Percentiles rank a stretch among this genome's conserved stretches.
Conservation (phyloP, 2,329 filamentous ascomycete species). For the Shiraia bambusicola region DNA sequence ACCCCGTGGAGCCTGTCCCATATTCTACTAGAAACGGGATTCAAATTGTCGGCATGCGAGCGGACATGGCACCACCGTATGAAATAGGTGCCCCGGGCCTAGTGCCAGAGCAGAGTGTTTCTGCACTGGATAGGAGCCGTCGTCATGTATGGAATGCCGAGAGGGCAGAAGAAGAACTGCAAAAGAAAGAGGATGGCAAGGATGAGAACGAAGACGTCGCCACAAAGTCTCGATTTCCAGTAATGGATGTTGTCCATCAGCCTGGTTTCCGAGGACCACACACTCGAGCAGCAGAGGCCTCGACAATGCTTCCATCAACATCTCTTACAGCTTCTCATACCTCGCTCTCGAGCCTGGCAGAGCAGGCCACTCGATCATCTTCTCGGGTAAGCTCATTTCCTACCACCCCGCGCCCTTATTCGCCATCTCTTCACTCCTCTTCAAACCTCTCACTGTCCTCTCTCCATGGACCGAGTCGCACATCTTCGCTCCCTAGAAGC, state of each 20-base stretch:
- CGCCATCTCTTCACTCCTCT: too few species aligned
- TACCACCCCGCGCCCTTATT: not conserved
- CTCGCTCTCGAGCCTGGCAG: too few species aligned
- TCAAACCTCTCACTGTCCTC: not conserved
- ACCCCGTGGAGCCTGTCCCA: conserved; percentile 23
- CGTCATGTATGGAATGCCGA: conserved; percentile 6
- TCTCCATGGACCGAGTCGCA: not conserved
- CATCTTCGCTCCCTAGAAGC: not conserved
- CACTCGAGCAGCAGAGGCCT: too few species aligned
- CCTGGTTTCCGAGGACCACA: too few species aligned
- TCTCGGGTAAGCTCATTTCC: conserved; percentile 1
- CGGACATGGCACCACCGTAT: conserved; percentile 13
- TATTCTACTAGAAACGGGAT: conserved; percentile 24
- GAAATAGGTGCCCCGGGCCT: conserved; percentile 1
- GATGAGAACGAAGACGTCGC: not conserved
- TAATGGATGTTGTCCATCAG: too few species aligned
- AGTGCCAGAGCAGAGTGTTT: conserved; percentile 10
- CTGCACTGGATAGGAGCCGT: conserved; percentile 13
- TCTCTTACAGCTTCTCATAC: too few species aligned
- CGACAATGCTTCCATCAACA: too few species aligned
- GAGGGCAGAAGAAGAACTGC: conserved; percentile 5
- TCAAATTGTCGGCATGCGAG: conserved; percentile 12
- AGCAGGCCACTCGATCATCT: not conserved
- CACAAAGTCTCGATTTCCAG: too few species aligned
- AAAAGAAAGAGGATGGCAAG: conserved; percentile 1